Evolutionary conservation across 1,139 yeast genomes (phyloP).

Genomic region (Taiozyma sp.): DNA sequence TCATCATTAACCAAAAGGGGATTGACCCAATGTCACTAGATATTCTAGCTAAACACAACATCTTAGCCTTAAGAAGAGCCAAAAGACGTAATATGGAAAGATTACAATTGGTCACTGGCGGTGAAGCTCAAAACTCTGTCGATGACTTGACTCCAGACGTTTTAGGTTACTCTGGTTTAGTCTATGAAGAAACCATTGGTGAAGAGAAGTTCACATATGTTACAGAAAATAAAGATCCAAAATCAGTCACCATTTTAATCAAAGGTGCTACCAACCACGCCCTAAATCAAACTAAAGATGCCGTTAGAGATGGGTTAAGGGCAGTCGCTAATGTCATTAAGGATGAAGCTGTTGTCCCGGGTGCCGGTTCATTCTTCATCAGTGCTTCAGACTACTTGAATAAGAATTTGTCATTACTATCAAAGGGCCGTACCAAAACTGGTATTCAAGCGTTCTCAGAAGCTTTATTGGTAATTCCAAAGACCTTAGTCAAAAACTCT

Average conservation of each 20-base stretch:
- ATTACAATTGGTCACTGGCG: slow-evolving; percentile 93
- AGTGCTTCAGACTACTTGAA: slow-evolving; percentile 71
- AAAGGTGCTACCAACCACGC: slow-evolving; percentile 91
- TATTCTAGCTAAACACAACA: slow-evolving; percentile 87
- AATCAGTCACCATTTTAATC: slow-evolving; percentile 85
- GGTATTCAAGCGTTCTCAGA: slow-evolving; percentile 95
- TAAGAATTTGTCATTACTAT: slow-evolving; percentile 44
- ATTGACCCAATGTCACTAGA: slow-evolving; percentile 98
- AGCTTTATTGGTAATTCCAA: slow-evolving; percentile 85
- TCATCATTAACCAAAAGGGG: slow-evolving; percentile 96
- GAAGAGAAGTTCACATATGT: slow-evolving; percentile 97
- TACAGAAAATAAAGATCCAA: slow-evolving; percentile 88
- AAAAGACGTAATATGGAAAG: slow-evolving; percentile 99
- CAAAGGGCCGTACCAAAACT: slow-evolving; percentile 83
- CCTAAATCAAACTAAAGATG: slow-evolving; percentile 90
- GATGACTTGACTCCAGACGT: slow-evolving; percentile 84
- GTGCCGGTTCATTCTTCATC: slow-evolving; percentile 95
- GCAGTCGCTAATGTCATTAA: slow-evolving; percentile 89
- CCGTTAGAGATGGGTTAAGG: slow-evolving; percentile 94
- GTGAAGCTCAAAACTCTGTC: slow-evolving; percentile 96
- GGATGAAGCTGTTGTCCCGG: slow-evolving; percentile 86
- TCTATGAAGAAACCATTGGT: slow-evolving; percentile 89
- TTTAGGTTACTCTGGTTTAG: slow-evolving; percentile 89
- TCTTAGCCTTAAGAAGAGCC: slow-evolving; percentile 94
- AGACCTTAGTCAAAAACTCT: slow-evolving; percentile 87